Evolutionary conservation across 257 asterid species (phyloP), one percentile per base, ranked within the genome.

Genomic region (Solanum chilense): DNA sequence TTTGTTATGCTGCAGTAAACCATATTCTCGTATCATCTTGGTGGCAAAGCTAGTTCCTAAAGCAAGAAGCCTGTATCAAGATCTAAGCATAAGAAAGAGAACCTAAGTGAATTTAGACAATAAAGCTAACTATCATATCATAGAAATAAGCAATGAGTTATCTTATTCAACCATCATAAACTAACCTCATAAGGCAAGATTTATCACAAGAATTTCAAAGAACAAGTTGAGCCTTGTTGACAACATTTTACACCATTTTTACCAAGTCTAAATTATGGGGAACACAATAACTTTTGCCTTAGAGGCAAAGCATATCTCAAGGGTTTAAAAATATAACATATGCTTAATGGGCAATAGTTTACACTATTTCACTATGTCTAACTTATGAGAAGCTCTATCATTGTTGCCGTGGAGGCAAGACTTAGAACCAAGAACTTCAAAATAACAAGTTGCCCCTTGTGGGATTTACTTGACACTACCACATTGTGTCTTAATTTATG

Each of bases 41-140:
- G 94, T 96, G 77, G 96, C 97, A 90, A 95, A 94, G 86, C 92
- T 70, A 58, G 98, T 93, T 88, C 96, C 98, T 88, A 95, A 88
- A 76, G 96, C 93, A 87, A 97, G 99, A 90, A 97, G 98, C 96
- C 99, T 97, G 97, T 85, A 90, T 91, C 89, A 93, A 89, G 90
- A 86, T 82, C 70, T 86, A 73, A 84, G 64, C 66, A 85, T 85
- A 66, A 87, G 68, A 88, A 83, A 71, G 85, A 81, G 85, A 47
- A 81, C 85, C 68, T 29, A 81, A 84, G 87, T 45, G 81, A 81
- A 78, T 74, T 74, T 74, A 42, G 44, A 85, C 80, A 74, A 88
- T 23, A 86, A 81, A 64, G 58, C 82, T 71, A 87, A 78, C 85
- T 33, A 88, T 86, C 88, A 84, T 33, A 88, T 78, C 88, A 84